Evolutionary conservation across 2,329 filamentous ascomycete genomes (phyloP), one percentile per base, ranked within the genome.

Genomic region (Aspergillus ochraceus): DNA sequence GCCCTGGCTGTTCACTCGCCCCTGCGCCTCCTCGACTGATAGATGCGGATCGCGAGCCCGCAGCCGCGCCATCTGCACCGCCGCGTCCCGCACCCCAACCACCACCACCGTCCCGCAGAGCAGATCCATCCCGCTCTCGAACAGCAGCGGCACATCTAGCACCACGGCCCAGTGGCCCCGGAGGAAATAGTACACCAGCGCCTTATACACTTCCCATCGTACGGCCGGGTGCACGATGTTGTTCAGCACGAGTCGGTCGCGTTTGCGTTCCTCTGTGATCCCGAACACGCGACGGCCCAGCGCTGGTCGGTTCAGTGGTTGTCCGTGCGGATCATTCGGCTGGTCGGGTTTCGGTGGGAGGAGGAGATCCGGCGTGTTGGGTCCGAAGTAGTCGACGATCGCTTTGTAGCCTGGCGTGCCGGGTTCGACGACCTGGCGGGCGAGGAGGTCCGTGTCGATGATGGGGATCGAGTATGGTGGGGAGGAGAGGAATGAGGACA

Each of bases 201-300:
- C 81, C 68, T 83, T 86, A 75, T 92, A 91, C 84, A 97, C 94
- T 74, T 90, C 92, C 71, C 80, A 83, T 46, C 93, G 84, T 47
- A 99, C 93, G 0, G 91, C 92, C 0, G 95, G 95, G 74, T 99
- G 95, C 54, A 98, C 91, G 66, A 99, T 98, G 52, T 85, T 81
- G 74, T 98, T 98, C 14, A 99, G 83, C 30, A 90, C 87, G 55
- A 83, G 86, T 26, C 94, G 83, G 74, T 97, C 92, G 64, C 81
- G 83, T 68, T 84, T 84, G 58, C 84, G 83, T 66, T 92, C 89
- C 29, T 89, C 85, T 52, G 84, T 87, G 65, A 89, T 83, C 36
- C 95, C 95, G 74, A 99, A 99, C 1, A 99, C 91, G 58, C 92
- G 84, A 50, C 88, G 81, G 1, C 95, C 95, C 1, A 99, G 84